Conservation (phyloP, 2,329 filamentous ascomycete genomes). For the Exophiala lecanii-corni region DNA sequence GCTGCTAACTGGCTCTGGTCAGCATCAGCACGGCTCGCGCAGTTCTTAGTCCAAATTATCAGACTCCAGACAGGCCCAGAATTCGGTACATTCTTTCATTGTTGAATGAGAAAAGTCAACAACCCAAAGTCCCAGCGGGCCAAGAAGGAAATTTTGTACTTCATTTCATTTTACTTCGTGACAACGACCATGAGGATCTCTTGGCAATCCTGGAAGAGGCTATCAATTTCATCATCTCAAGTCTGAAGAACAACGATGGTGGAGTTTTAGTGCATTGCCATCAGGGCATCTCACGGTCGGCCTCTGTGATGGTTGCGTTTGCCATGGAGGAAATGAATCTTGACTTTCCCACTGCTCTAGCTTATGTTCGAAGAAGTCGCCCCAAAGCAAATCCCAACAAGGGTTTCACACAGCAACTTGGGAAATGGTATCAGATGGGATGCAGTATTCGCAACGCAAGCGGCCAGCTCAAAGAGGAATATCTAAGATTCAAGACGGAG, state of each 20-base stretch:
- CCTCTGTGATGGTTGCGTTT: conserved; percentile 18
- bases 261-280: conserved; percentile 24
- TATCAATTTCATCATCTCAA: conserved; percentile 16
- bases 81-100: conserved; percentile 21
- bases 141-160: conserved; percentile 20
- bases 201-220: conserved; percentile 15
- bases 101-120: conserved; percentile 11
- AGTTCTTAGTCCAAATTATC: conserved; percentile 21
- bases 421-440: conserved; percentile 14
- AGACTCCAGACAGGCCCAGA: conserved; percentile 13
- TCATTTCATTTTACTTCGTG: conserved; percentile 17
- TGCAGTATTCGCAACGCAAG: conserved; percentile 16
- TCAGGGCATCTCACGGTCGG: conserved; percentile 22
- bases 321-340: conserved; percentile 21
- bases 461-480: conserved; percentile 17
- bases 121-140: conserved; percentile 13
- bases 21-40: conserved; percentile 21
- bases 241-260: conserved; percentile 15
- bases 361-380: conserved; percentile 13
- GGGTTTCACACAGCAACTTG: conserved; percentile 18
- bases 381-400: conserved; percentile 18
- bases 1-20: too few species aligned
- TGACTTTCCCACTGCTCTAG: conserved; percentile 18
- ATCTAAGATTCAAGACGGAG: conserved; percentile 12
- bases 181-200: conserved; percentile 12